phyloP scores from a whole-genome alignment of 495 filamentous ascomycete genomes.

The Aspergillus nanangensis region DNA sequence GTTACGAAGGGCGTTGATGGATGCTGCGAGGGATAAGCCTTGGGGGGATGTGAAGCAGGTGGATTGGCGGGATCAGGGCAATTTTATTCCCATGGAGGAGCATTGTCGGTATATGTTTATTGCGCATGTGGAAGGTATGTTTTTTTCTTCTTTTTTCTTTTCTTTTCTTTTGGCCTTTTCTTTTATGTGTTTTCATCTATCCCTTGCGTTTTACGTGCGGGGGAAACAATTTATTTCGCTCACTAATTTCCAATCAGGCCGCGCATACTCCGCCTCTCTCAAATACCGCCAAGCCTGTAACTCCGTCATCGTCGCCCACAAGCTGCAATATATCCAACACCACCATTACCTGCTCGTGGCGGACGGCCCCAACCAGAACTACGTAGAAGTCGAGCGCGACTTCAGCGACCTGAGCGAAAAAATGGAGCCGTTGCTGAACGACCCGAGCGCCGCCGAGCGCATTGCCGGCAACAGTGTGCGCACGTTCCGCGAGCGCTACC shows the following conservation, averaged over 20 bases:
- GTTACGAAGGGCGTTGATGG: constrained; percentile 45
- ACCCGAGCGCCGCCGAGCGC: constrained; percentile 40
- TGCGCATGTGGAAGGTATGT: constrained; percentile 53
- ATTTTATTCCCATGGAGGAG: constrained; percentile 46
- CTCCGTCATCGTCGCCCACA: constrained; percentile 51
- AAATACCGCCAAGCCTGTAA: constrained; percentile 60
- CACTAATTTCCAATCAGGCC: constrained; percentile 20
- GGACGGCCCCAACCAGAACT: constrained; percentile 55
- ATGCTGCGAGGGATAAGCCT: constrained; percentile 39
- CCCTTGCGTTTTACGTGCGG: background rate
- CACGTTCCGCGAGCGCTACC: constrained; percentile 54
- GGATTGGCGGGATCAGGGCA: constrained; percentile 37
- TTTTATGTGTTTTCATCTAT: too few species aligned
- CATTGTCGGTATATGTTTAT: constrained; percentile 57
- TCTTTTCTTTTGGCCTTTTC: background rate
- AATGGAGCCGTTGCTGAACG: constrained; percentile 40
- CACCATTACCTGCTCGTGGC: constrained; percentile 38
- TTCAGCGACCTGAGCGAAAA: constrained; percentile 52
- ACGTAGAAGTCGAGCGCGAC: constrained; percentile 53
- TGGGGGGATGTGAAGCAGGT: constrained; percentile 56
- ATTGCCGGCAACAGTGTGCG: constrained; percentile 53
- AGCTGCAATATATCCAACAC: constrained; percentile 43
- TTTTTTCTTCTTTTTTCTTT: background rate
- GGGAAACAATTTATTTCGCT: background rate
- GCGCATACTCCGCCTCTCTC: constrained; percentile 49